Percentiles rank a stretch among this genome's conserved stretches.
Evolutionary conservation across 495 filamentous ascomycete genomes (phyloP).

Genomic region (Podospora conica): DNA sequence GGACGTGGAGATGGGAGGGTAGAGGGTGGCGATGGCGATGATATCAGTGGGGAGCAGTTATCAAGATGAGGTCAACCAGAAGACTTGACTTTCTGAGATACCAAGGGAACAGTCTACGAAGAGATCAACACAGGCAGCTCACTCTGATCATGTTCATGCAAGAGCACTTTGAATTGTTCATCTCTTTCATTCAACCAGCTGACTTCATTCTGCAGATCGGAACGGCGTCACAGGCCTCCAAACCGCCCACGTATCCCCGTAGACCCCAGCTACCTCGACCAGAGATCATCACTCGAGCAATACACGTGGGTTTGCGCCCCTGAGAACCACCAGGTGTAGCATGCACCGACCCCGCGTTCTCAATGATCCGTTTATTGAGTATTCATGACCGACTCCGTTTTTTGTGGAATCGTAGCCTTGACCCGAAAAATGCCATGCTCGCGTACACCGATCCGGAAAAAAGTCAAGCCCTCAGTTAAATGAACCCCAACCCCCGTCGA

Average conservation of each 20-base stretch:
- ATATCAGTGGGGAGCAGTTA: neutral
- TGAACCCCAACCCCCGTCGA: constrained; percentile 19
- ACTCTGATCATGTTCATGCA: neutral
- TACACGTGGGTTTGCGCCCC: constrained; percentile 19
- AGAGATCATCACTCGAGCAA: neutral
- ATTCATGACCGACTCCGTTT: constrained; percentile 32
- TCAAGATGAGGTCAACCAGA: neutral
- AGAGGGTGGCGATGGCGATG: neutral
- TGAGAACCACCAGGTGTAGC: constrained; percentile 13
- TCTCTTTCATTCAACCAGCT: neutral
- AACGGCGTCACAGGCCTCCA: neutral
- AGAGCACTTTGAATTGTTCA: neutral
- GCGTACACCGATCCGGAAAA: constrained; percentile 38
- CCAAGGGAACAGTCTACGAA: neutral
- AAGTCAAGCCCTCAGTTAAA: constrained; percentile 35
- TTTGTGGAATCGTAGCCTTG: constrained; percentile 35
- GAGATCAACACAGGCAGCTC: neutral
- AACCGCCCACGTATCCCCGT: constrained; percentile 1
- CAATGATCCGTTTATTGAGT: constrained; percentile 35
- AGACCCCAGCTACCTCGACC: neutral
- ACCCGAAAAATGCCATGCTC: constrained; percentile 38
- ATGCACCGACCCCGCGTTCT: constrained; percentile 19
- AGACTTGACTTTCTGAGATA: neutral
- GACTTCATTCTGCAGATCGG: neutral
- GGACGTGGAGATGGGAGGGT: constrained; percentile 38